A percentile compares a stretch with the other conserved stretches of the same genome.
These are phyloP conservation scores for Trichosporon sp. DNA, from an alignment of 1,284 basidiomycete species.

Conservation along the genomic window DNA sequence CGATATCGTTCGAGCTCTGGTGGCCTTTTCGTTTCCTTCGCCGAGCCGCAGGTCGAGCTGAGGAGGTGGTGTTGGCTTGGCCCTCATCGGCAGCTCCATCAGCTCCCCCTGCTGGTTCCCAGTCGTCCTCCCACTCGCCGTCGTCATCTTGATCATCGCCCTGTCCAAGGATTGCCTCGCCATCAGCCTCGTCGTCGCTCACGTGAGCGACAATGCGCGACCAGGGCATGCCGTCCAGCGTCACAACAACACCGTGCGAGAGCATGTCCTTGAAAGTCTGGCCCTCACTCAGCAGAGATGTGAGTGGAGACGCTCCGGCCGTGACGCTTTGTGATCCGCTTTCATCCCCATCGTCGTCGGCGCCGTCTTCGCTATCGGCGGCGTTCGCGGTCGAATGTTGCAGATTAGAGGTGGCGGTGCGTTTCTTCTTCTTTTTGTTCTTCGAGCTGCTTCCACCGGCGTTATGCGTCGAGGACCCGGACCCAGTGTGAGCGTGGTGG, in stretches of 20 bases:
- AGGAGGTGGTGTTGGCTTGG: constrained; percentile 12
- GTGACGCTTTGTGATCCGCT: constrained; percentile 3
- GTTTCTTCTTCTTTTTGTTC: constrained; percentile 20
- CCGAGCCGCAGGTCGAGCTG: constrained; percentile 6
- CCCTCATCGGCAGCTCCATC: constrained; percentile 8
- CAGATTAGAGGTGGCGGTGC: not conserved
- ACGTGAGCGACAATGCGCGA: constrained; percentile 47
- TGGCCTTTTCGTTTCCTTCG: constrained; percentile 3
- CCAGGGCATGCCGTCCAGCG: constrained; percentile 46
- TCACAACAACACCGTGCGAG: constrained; percentile 45
- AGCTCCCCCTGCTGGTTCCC: constrained; percentile 5
- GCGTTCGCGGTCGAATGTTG: not conserved
- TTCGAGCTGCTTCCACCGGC: not conserved
- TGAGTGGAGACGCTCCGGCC: constrained; percentile 13
- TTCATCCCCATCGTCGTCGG: constrained; percentile 26
- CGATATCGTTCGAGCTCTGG: constrained; percentile 7
- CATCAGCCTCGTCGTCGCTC: constrained; percentile 31
- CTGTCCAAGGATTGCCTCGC: not conserved
- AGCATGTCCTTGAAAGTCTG: constrained; percentile 46
- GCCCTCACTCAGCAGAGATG: constrained; percentile 10
- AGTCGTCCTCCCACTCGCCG: constrained; percentile 21
- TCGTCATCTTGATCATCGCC: constrained; percentile 15
- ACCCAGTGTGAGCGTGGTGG: not conserved
- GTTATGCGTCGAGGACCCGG: constrained; percentile 1
- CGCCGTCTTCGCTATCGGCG: constrained; percentile 29